Conservation (phyloP, 2,329 filamentous ascomycete species). For the Chaetomium strumarium region DNA sequence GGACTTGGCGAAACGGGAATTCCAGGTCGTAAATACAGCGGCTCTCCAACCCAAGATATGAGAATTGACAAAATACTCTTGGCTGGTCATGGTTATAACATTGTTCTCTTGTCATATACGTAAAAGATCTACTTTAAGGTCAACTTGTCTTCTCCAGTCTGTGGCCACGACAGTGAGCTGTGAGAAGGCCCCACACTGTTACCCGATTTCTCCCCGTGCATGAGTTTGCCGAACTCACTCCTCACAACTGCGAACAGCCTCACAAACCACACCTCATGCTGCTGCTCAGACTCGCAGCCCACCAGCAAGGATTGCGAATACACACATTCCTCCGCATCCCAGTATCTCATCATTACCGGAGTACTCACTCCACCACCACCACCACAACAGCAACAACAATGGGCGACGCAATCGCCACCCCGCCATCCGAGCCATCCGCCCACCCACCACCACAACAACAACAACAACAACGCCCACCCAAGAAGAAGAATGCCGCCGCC, state of each 20-base stretch:
- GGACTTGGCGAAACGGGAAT: too few relatives aligned
- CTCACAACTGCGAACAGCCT: neutral
- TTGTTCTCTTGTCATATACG: too few relatives aligned
- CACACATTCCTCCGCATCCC: neutral
- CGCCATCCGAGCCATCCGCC: conserved; percentile 3
- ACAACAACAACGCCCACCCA: neutral
- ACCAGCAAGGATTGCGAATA: neutral
- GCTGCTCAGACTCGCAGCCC: neutral
- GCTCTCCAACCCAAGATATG: too few relatives aligned
- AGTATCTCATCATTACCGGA: neutral
- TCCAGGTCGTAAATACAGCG: too few relatives aligned
- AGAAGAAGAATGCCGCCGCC: neutral
- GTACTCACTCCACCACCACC: neutral
- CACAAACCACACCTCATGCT: neutral
- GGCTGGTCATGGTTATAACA: too few relatives aligned
- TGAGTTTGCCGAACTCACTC: neutral
- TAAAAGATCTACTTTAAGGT: too few relatives aligned
- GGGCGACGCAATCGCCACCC: conserved; percentile 11
- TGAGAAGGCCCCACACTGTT: too few relatives aligned
- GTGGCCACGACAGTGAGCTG: too few relatives aligned
- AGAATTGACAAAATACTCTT: too few relatives aligned
- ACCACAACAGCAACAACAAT: conserved; percentile 6
- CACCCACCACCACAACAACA: too few relatives aligned
- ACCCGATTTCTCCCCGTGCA: too few relatives aligned
- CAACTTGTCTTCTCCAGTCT: too few relatives aligned